phyloP scores from a whole-genome alignment of 306 rosid genomes.

The Quercus glauca region DNA sequence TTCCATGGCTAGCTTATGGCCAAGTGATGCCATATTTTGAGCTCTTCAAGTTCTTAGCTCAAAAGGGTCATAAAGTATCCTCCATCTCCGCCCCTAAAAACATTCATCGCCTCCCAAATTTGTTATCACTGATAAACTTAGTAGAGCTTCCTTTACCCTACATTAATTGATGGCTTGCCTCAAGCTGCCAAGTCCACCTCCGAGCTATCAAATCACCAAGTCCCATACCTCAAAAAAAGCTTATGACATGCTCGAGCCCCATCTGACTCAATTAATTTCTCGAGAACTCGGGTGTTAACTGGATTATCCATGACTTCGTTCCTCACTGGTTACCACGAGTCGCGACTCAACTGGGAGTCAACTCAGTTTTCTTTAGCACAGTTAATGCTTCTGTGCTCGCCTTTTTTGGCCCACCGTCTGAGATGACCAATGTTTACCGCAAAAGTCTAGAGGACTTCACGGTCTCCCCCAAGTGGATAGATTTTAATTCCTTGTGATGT shows the following conservation, averaged over 20 bases:
- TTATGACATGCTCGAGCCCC: slow-evolving; percentile 14
- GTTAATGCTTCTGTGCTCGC: no score
- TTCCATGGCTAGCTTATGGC: slow-evolving; percentile 32
- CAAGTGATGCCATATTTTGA: slow-evolving; percentile 23
- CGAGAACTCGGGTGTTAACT: background rate
- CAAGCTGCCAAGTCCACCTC: slow-evolving; percentile 21
- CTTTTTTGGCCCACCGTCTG: no score
- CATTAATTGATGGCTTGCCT: slow-evolving; percentile 10
- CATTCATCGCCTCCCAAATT: slow-evolving; percentile 7
- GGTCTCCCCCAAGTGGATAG: background rate
- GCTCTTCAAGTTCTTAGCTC: slow-evolving; percentile 26
- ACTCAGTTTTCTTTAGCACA: no score
- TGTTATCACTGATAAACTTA: background rate
- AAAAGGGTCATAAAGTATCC: slow-evolving; percentile 26
- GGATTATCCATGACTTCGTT: slow-evolving; percentile 21
- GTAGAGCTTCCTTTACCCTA: slow-evolving; percentile 19
- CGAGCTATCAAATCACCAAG: slow-evolving; percentile 14
- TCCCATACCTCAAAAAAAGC: background rate
- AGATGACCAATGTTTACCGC: no score
- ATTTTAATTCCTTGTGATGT: background rate
- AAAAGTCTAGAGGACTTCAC: no score
- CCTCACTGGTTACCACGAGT: slow-evolving; percentile 7
- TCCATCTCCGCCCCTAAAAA: slow-evolving; percentile 31
- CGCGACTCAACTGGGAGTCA: background rate
- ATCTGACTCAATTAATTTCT: no score